Base-by-base conservation (phyloP, 441 rosid genomes). In the Erodium moschatum region DNA sequence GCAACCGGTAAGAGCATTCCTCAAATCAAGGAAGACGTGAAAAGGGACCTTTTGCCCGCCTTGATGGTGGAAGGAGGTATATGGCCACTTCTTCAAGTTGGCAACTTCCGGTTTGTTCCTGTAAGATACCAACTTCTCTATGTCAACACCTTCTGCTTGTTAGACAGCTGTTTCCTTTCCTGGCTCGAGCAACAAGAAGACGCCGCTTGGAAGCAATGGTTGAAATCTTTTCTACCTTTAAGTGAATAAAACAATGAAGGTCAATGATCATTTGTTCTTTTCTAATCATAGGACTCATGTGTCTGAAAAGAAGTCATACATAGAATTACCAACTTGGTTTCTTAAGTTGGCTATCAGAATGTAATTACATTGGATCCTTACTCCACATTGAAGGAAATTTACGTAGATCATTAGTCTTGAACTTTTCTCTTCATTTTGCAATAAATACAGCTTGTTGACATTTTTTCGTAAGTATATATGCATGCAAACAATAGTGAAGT, bases 141-240 rank as follows among this genome's bases (percentile, higher is more conserved):
- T 19, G 90, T 77, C 18, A 84, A 84, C 74, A 56, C 72, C 29
- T 86, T 86, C 74, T 84, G 86, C 81, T 77, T 86, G 83, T 75
- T 86, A 73, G 90, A 84, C 74, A 86, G 90, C 64, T 81, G 85
- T 66, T 84, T 86, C 69, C 74, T 86, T 46, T 84, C 83, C 6
- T 82, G 88, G 88, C 0, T 82, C 6, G 85, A 84, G 72, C 88
- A 86, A 75, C 90, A 86, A 72, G 76, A 80, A 70, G 83, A 84
- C 75, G 88, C 85, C 68, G 66, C 88, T 6, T 86, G 90, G 86
- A 86, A 82, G 76, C 73, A 73, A 60, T 78, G 85, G 84, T 67
- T 86, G 74, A 72, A 68, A 29, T 76, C 83, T 65, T 74, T 78
- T 6, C 61, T 74, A 60, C 74, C 77, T 35, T 60, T 65, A 40